Percentiles rank a stretch among this genome's conserved stretches.
Evolutionary conservation across 2,329 filamentous ascomycete species (phyloP).

Genomic region (Neopestalotiopsis rosae): DNA sequence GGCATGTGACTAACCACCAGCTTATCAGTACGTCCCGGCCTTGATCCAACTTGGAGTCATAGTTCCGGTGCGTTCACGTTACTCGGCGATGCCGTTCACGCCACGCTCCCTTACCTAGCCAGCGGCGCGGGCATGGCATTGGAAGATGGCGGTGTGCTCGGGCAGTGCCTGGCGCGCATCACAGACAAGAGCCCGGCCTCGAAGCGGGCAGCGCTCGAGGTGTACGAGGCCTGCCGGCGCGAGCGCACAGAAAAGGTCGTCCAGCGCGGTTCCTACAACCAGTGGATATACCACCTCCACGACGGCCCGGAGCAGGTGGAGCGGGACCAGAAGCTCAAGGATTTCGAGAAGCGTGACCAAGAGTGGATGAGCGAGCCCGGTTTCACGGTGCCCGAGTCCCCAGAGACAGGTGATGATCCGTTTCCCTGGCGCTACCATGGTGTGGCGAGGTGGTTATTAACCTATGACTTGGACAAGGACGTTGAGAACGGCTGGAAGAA

Average conservation of each 20-base stretch:
- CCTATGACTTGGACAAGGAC: conserved; percentile 45
- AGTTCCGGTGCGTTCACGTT: conserved; percentile 60
- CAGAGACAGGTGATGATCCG: conserved; percentile 44
- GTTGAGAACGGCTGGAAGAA: conserved; percentile 40
- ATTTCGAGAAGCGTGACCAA: conserved; percentile 37
- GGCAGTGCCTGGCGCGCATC: conserved; percentile 56
- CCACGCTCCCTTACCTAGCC: conserved; percentile 67
- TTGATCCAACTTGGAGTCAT: conserved; percentile 59
- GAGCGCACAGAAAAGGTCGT: conserved; percentile 65
- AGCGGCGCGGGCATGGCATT: conserved; percentile 63
- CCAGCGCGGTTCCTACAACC: conserved; percentile 63
- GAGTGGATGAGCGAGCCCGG: conserved; percentile 33
- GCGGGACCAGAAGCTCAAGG: conserved; percentile 47
- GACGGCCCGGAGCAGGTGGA: conserved; percentile 62
- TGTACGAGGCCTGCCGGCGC: conserved; percentile 64
- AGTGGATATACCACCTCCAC: conserved; percentile 65
- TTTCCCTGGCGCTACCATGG: conserved; percentile 47
- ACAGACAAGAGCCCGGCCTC: conserved; percentile 42
- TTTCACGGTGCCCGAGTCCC: conserved; percentile 26
- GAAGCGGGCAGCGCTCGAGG: conserved; percentile 40
- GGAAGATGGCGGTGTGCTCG: conserved; percentile 64
- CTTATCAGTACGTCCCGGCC: conserved; percentile 26
- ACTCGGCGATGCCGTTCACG: conserved; percentile 68
- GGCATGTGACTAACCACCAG: background rate
- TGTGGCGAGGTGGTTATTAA: conserved; percentile 45